Conservation (phyloP, 2,329 filamentous ascomycete species). For the Geosmithia putterillii region DNA sequence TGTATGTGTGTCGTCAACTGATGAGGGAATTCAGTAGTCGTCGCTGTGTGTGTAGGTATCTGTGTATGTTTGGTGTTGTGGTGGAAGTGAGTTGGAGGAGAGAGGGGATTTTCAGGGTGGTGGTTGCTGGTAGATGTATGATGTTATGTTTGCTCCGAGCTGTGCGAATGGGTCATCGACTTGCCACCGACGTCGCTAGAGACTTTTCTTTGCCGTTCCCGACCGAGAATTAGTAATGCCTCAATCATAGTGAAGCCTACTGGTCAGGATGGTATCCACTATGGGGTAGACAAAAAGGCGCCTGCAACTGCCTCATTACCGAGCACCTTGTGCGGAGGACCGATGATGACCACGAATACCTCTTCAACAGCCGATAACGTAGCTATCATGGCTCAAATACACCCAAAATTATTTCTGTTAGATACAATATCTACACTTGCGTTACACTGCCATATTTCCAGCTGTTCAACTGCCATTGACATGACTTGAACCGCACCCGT, state of each 20-base stretch:
- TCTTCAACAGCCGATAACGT: no score
- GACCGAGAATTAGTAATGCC: not conserved
- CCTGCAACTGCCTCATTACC: not conserved
- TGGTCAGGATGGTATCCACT: not conserved
- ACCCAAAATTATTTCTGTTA: no score
- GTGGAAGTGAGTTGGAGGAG: not conserved
- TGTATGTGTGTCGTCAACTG: not conserved
- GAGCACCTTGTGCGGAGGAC: no score
- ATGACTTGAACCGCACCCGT: no score
- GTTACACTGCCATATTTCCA: no score
- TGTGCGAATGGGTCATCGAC: not conserved
- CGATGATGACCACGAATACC: no score
- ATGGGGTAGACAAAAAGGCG: not conserved
- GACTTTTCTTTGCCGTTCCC: not conserved
- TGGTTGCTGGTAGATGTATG: not conserved
- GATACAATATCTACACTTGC: no score
- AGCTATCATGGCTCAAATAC: no score
- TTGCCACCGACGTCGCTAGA: not conserved
- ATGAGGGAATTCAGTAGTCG: no score
- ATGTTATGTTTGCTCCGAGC: not conserved
- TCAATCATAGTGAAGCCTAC: not conserved
- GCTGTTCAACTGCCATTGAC: no score
- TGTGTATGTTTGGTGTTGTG: not conserved
- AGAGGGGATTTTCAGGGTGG: not conserved
- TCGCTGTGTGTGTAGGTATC: not conserved